phyloP scores from a whole-genome alignment of 2,329 filamentous ascomycete genomes.

The Parafenestella ontariensis region DNA sequence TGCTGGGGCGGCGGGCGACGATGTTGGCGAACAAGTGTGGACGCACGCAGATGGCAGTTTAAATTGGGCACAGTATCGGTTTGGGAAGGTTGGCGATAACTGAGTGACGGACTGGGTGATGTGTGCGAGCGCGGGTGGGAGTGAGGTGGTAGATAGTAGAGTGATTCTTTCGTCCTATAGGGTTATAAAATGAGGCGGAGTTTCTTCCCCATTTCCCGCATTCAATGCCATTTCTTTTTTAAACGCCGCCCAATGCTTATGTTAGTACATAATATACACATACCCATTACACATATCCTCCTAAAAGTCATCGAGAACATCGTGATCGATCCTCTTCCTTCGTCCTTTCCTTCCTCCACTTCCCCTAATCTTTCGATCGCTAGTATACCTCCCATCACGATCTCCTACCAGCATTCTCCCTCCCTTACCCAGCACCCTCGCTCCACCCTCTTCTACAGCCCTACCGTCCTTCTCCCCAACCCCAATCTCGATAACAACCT shows the following conservation, averaged over 20 bases:
- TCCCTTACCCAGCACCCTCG: conserved; percentile 17
- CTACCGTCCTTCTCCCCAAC: conserved; percentile 33
- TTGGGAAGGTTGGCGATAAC: not conserved
- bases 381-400: conserved; percentile 37
- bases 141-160: too few relatives aligned
- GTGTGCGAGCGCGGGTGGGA: too few relatives aligned
- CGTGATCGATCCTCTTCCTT: conserved; percentile 31
- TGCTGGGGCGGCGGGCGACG: not conserved
- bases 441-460: conserved; percentile 28
- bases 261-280: conserved; percentile 7
- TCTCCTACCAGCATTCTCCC: conserved; percentile 39
- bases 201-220: not conserved
- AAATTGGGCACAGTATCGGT: not conserved
- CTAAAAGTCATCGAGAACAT: conserved; percentile 29
- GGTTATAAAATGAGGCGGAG: too few relatives aligned
- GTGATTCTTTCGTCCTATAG: too few relatives aligned
- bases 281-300: not conserved
- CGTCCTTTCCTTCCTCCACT: conserved; percentile 50
- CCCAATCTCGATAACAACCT: conserved; percentile 38
- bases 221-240: not conserved
- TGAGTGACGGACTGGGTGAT: too few relatives aligned
- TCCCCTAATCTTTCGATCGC: conserved; percentile 47
- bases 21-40: not conserved
- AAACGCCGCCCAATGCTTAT: not conserved
- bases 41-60: not conserved